Conservation (phyloP, 345 rosid genomes). For the Erysimum cheiranthoides region DNA sequence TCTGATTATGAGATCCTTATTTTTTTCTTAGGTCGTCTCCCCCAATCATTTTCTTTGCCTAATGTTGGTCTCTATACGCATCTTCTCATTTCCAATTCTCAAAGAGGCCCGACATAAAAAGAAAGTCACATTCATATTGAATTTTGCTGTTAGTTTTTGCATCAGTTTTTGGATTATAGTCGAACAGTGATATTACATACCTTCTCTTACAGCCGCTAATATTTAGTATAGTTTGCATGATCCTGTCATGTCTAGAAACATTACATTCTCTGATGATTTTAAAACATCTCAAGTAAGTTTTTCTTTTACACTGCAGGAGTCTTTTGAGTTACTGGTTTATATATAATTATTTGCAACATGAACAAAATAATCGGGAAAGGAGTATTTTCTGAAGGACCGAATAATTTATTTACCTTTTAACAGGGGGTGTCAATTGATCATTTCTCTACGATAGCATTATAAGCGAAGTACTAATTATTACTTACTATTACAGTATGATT, state of each 20-base stretch:
- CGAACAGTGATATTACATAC: background rate
- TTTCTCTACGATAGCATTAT: constrained; percentile 15
- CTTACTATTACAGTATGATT: constrained; percentile 31
- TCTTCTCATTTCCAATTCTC: constrained; percentile 21
- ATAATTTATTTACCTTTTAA: background rate
- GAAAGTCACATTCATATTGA: background rate
- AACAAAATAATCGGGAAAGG: background rate
- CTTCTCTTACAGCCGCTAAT: constrained; percentile 2
- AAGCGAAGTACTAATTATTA: constrained; percentile 25
- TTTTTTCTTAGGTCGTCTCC: constrained; percentile 17
- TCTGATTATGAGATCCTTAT: constrained; percentile 4
- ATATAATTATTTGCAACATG: background rate
- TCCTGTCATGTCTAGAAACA: background rate
- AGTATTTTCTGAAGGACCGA: background rate
- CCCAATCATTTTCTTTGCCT: constrained; percentile 27
- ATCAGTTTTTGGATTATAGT: constrained; percentile 1
- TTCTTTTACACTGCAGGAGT: background rate
- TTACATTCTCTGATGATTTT: background rate
- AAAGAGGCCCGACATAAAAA: constrained; percentile 3
- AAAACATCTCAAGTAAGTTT: background rate
- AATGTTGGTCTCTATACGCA: constrained; percentile 29
- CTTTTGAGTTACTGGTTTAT: background rate
- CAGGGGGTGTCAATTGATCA: background rate
- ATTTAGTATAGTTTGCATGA: constrained; percentile 19
- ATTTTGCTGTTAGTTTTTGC: background rate